Conservation (phyloP, 306 rosid species). For the Cicer chorassanicum region DNA sequence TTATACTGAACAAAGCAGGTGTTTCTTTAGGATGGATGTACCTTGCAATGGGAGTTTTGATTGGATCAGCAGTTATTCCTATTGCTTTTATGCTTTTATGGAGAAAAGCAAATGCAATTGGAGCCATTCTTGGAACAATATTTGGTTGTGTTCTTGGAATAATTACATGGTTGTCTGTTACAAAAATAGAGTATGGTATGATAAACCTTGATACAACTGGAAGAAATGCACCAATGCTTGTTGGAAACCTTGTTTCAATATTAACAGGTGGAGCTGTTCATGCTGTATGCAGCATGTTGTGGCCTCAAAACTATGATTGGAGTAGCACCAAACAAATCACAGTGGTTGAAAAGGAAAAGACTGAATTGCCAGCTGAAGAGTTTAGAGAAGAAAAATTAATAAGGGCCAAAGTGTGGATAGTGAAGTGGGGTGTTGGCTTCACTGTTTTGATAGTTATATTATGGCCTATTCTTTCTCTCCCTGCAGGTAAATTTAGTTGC, state of each 20-base stretch:
- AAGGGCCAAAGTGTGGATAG: constrained; percentile 76
- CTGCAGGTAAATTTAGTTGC: constrained; percentile 65
- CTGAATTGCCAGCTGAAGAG: constrained; percentile 72
- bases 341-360: constrained; percentile 78
- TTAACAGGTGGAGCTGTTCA: constrained; percentile 76
- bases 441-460: constrained; percentile 71
- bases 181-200: constrained; percentile 67
- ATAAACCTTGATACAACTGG: constrained; percentile 84
- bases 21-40: constrained; percentile 97
- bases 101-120: constrained; percentile 83
- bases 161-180: constrained; percentile 74
- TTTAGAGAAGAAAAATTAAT: constrained; percentile 67
- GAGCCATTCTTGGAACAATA: constrained; percentile 80
- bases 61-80: constrained; percentile 93
- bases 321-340: constrained; percentile 74
- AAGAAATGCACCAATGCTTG: constrained; percentile 91
- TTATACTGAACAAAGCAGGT: constrained; percentile 78
- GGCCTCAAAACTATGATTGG: constrained; percentile 96
- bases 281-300: constrained; percentile 61
- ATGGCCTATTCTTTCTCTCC: constrained; percentile 88
- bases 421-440: constrained; percentile 88
- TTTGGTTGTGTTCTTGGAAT: constrained; percentile 79
- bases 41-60: constrained; percentile 87
- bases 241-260: constrained; percentile 86
- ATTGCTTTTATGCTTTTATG: constrained; percentile 91